Conservation (phyloP, 371 early-diverging fungal genomes). For the Zychaea mexicana region DNA sequence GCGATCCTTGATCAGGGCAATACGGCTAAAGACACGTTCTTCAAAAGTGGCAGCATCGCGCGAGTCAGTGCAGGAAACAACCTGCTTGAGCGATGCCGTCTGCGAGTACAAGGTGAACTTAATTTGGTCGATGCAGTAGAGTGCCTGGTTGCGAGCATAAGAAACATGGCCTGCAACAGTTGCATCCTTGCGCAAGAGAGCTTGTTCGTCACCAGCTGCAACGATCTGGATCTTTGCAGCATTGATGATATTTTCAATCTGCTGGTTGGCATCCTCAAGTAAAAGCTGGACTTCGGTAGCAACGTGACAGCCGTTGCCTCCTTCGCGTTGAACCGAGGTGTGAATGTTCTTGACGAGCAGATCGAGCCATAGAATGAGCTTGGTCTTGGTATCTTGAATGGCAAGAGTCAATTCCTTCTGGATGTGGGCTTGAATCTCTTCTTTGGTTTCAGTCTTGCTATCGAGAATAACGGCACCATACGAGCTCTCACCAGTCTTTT, state of each 20-base stretch:
- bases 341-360: slow-evolving; percentile 26
- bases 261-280: slow-evolving; percentile 21
- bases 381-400: slow-evolving; percentile 33
- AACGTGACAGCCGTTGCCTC: slow-evolving; percentile 25
- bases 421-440: slow-evolving; percentile 31
- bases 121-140: slow-evolving; percentile 30
- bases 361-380: slow-evolving; percentile 31
- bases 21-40: slow-evolving; percentile 16
- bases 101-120: slow-evolving; percentile 25
- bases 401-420: slow-evolving; percentile 28
- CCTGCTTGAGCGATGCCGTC: slow-evolving; percentile 21
- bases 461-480: slow-evolving; percentile 23
- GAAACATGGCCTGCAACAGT: slow-evolving; percentile 6
- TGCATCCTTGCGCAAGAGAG: not conserved
- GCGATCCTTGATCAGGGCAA: slow-evolving; percentile 29
- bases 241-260: slow-evolving; percentile 14
- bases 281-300: slow-evolving; percentile 13
- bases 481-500: slow-evolving; percentile 9
- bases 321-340: slow-evolving; percentile 22
- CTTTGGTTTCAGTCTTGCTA: slow-evolving; percentile 22
- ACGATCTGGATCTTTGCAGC: slow-evolving; percentile 14
- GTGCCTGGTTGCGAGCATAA: slow-evolving; percentile 30
- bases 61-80: slow-evolving; percentile 15
- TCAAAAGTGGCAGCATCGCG: slow-evolving; percentile 7
- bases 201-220: not conserved